Base-by-base conservation (phyloP, 2,329 filamentous ascomycete genomes). In the Reticulascus tulasneorum region DNA sequence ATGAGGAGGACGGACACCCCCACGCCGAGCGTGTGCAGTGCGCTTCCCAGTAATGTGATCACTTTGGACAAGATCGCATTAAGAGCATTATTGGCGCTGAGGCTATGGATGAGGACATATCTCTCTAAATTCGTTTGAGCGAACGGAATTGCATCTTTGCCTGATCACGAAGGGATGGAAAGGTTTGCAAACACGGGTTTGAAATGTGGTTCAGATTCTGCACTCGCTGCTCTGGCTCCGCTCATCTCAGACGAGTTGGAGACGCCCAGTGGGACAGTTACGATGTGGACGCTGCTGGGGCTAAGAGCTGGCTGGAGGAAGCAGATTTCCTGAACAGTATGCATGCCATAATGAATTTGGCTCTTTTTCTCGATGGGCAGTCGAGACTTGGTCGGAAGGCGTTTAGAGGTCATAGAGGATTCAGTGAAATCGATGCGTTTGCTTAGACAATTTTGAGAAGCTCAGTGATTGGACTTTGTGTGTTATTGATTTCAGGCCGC, bases 21-120 rank as follows among this genome's bases (percentile, higher is more conserved):
- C 83, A 84, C 44, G 84, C 71, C 31, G 86, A 90, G 70, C 79
- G 86, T 46, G 86, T 93, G 40, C 86, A 93, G 71, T 93, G 86
- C 63, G 86, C 86, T 39, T 88, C 85, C 22, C 86, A 93, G 77
- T 93, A 90, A 78, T 64, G 35, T 13, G 24, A 15, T 23, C 18
- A 23, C 23, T 37, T 33, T n/a, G 21, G 13, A 37, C 26, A 37
- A 28, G 10, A 35, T 35, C 21, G 37, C 42, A 36, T 40, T 35
- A 49, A 25, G 39, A 41, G 37, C 42, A 44, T 41, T 31, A 47
- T 39, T 29, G 33, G 37, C 42, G 46, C 42, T 15, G 33, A 43
- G 40, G 47, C 42, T 45, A 45, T 44, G 44, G 45, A 45, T 37
- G 26, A 37, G 35, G 40, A 32, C 37, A 48, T 33, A 38, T 37